Evolutionary conservation across 345 rosid species (phyloP).

Genomic region (Balakata baccata): DNA sequence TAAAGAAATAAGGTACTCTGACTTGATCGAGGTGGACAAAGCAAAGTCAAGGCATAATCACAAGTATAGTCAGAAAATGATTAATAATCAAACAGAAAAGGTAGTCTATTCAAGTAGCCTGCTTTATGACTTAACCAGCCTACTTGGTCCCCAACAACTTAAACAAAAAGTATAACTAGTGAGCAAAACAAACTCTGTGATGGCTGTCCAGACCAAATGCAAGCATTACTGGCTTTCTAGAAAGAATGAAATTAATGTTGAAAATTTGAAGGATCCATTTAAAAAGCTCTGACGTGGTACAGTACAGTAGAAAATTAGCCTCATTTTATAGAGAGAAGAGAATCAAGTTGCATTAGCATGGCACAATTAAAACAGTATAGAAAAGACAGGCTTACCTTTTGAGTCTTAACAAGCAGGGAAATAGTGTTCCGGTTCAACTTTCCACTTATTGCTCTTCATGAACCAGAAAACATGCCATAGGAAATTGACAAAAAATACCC

Average conservation of each 20-base stretch:
- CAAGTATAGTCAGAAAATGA: background rate
- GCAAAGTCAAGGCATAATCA: background rate
- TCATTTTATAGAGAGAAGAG: background rate
- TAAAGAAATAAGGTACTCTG: background rate
- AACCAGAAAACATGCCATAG: constrained; percentile 25
- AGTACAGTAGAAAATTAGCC: background rate
- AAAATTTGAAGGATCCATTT: background rate
- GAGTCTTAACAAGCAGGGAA: constrained; percentile 83
- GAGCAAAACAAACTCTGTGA: background rate
- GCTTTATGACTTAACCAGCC: background rate
- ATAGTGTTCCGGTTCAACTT: constrained; percentile 82
- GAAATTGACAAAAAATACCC: constrained; percentile 9
- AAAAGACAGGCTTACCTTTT: constrained; percentile 59
- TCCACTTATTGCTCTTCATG: constrained; percentile 85
- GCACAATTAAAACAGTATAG: background rate
- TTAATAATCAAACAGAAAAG: background rate
- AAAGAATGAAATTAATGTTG: background rate
- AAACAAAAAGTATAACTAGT: background rate
- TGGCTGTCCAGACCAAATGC: background rate
- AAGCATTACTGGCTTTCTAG: background rate
- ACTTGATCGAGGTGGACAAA: background rate
- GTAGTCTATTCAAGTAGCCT: background rate
- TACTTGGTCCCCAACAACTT: background rate
- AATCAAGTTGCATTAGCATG: background rate
- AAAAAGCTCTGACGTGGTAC: background rate